A percentile compares a stretch with the other conserved stretches of the same genome.
phyloP scores from a whole-genome alignment of 2,329 filamentous ascomycete species.

The Dothidotthia symphoricarpi region DNA sequence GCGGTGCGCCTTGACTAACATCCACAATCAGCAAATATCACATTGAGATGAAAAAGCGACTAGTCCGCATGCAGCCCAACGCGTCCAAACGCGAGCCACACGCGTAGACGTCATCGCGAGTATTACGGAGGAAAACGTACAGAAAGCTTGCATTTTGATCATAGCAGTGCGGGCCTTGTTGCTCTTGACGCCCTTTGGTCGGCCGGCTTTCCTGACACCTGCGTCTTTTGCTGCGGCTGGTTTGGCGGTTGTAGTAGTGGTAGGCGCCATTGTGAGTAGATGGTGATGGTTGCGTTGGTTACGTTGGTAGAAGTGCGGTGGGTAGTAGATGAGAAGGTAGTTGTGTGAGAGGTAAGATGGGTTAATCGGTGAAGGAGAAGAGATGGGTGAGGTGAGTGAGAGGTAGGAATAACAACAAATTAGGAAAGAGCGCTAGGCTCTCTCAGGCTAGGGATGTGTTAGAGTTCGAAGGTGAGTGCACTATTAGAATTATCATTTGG shows the following conservation, averaged over 20 bases:
- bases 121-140: constrained; percentile 19
- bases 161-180: constrained; percentile 31
- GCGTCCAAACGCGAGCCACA: constrained; percentile 15
- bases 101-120: neutral
- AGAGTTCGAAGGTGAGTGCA: no score
- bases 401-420: constrained; percentile 6
- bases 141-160: constrained; percentile 39
- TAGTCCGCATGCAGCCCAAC: constrained; percentile 4
- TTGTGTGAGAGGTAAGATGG: neutral
- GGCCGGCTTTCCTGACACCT: constrained; percentile 31
- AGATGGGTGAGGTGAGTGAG: constrained; percentile 4
- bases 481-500: no score
- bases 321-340: neutral
- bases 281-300: neutral
- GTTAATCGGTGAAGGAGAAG: neutral
- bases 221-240: constrained; percentile 23
- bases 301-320: neutral
- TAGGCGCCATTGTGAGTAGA: constrained; percentile 23
- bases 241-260: constrained; percentile 25
- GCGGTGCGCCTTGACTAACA: constrained; percentile 38
- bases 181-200: constrained; percentile 22
- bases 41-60: neutral
- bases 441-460: neutral
- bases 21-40: constrained; percentile 12
- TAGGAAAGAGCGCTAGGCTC: constrained; percentile 10